Base-by-base conservation (phyloP, 805 yeast species). In the Candida palmyrensis region DNA sequence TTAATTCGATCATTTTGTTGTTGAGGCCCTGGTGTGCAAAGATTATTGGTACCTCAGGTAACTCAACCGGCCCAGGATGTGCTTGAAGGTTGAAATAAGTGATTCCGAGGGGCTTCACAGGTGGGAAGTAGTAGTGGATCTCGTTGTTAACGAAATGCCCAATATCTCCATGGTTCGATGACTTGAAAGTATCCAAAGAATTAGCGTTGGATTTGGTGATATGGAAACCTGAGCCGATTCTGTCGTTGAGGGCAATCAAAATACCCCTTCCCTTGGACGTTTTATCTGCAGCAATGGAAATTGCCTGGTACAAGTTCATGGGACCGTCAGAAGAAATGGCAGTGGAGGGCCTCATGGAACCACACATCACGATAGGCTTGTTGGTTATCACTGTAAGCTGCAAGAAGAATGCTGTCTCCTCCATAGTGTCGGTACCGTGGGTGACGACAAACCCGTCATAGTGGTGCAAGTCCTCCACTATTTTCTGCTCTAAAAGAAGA, bases 331-430 rank as follows among this genome's bases (percentile, higher is more conserved):
- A 77, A 2, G 82, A 75, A 25, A 80, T 71, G 25, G 81, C 75
- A 3, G 83, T 76, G 6, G 82, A 73, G 1, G 88, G 88, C 48
- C 86, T 68, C 88, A 80, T 80, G 5, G 82, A 74, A 2, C 88
- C 88, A 30, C 82, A 79, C 51, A 80, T 59, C 4, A 79, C 85
- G 33, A 80, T 71, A 3, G 84, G 84, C 36, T 77, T 64, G 25
- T 42, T 25, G 10, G 67, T 59, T 29, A 57, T 43, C 18, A 71
- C 45, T 7, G 73, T 67, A 33, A 71, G 56, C 40, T 77, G 81
- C 23, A 78, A 55, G 50, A 78, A 78, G 48, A 78, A 77, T 0
- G 82, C 75, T 6, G 85, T 77, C 49, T 78, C 85, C 32, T 79
- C 78, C 60, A 77, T 63, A 2, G 83, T 74, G 45, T 78, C 85